Conservation (phyloP, 177 flowering plant genomes). For the Telopea speciosissima region DNA sequence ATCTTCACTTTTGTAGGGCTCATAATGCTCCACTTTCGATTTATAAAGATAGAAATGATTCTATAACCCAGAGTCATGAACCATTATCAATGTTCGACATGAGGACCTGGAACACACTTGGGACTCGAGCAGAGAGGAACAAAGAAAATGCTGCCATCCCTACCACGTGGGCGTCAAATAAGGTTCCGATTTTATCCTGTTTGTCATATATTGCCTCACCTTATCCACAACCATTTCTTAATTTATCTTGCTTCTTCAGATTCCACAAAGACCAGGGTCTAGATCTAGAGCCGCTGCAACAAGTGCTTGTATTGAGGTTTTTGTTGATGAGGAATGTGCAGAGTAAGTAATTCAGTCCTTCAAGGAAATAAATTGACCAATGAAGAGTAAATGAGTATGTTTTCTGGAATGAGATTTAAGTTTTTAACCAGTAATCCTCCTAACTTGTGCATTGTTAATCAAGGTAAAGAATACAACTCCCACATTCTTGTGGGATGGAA, state of each 20-base stretch:
- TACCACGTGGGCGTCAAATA: constrained; percentile 71
- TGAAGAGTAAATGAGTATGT: neutral
- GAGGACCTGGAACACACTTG: constrained; percentile 57
- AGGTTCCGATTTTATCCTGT: constrained; percentile 32
- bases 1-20: constrained; percentile 27
- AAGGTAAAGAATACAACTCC: neutral
- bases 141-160: constrained; percentile 75
- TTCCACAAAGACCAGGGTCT: constrained; percentile 45
- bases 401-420: too few species aligned
- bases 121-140: constrained; percentile 65
- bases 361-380: too few species aligned
- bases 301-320: constrained; percentile 54
- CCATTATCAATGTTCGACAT: constrained; percentile 28
- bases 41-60: constrained; percentile 42
- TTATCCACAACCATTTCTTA: neutral
- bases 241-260: constrained; percentile 27
- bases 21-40: constrained; percentile 38
- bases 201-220: neutral
- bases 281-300: constrained; percentile 35
- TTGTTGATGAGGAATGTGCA: constrained; percentile 74
- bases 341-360: constrained; percentile 38
- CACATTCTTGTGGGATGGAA: neutral
- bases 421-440: neutral
- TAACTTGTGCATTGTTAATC: neutral
- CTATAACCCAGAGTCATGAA: constrained; percentile 21